phyloP scores from a whole-genome alignment of 306 rosid species.

The Castanea crenata region DNA sequence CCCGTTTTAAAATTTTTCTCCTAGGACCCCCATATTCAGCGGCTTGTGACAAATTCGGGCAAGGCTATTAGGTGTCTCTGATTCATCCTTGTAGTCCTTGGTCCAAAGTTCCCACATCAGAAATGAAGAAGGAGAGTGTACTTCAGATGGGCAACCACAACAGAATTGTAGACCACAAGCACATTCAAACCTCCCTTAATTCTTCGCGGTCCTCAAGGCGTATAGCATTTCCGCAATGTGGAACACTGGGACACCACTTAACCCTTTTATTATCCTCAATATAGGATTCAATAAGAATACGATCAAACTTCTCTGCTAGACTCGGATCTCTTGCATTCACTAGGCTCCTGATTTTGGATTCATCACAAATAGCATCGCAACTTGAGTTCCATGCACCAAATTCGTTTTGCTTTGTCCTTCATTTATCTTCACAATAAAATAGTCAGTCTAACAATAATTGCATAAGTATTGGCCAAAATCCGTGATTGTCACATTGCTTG shows the following conservation, averaged over 20 bases:
- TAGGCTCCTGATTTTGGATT: slow-evolving; percentile 27
- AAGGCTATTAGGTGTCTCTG: slow-evolving; percentile 31
- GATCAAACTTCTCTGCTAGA: slow-evolving; percentile 38
- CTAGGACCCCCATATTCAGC: neutral
- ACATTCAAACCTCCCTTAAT: slow-evolving; percentile 35
- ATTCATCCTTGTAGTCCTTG: slow-evolving; percentile 32
- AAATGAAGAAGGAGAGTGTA: slow-evolving; percentile 42
- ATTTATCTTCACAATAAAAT: slow-evolving; percentile 41
- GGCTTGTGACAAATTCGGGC: slow-evolving; percentile 36
- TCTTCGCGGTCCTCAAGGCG: slow-evolving; percentile 20
- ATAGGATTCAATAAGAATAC: slow-evolving; percentile 38
- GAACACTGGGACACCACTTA: slow-evolving; percentile 42
- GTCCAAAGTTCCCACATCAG: slow-evolving; percentile 36
- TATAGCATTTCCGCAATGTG: slow-evolving; percentile 43
- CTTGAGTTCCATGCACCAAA: slow-evolving; percentile 36
- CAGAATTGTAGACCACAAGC: slow-evolving; percentile 36
- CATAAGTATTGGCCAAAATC: slow-evolving; percentile 35
- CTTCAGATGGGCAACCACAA: slow-evolving; percentile 30
- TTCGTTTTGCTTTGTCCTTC: slow-evolving; percentile 40
- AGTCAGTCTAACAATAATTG: slow-evolving; percentile 37
- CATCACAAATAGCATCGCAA: slow-evolving; percentile 39
- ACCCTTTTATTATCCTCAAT: slow-evolving; percentile 40
- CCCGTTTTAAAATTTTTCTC: too few relatives aligned
- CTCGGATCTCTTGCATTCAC: slow-evolving; percentile 27
- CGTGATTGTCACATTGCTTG: slow-evolving; percentile 14